Evolutionary conservation across 805 yeast genomes (phyloP).

Genomic region (Yarrowia yakushimensis): DNA sequence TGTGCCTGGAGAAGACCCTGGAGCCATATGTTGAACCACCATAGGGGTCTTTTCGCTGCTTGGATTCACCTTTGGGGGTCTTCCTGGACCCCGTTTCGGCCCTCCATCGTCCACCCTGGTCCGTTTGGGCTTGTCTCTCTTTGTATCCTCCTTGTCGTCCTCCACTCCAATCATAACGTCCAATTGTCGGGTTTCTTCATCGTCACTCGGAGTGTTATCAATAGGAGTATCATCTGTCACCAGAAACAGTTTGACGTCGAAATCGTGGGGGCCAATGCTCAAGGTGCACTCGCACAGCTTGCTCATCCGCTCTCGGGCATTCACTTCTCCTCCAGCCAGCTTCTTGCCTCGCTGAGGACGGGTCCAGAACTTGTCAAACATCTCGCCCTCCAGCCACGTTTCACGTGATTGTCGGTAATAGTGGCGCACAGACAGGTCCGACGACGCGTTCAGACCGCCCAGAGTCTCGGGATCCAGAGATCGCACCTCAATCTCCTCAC

Average conservation of each 20-base stretch:
- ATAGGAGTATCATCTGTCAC: conserved; percentile 63
- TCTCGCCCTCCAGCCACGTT: conserved; percentile 58
- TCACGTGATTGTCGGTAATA: conserved; percentile 54
- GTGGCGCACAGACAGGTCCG: conserved; percentile 21
- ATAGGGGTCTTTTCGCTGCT: neutral
- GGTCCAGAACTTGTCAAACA: conserved; percentile 80
- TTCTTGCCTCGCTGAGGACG: conserved; percentile 58
- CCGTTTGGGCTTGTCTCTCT: neutral
- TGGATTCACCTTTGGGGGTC: neutral
- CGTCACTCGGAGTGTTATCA: conserved; percentile 11
- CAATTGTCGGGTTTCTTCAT: conserved; percentile 8
- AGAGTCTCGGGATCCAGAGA: conserved; percentile 4
- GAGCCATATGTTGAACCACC: neutral
- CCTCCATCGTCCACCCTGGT: neutral
- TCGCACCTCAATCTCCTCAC: conserved; percentile 18
- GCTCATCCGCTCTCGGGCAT: conserved; percentile 82
- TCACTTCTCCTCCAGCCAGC: conserved; percentile 45
- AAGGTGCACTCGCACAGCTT: conserved; percentile 75
- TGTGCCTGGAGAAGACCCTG: neutral
- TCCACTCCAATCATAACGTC: conserved; percentile 14
- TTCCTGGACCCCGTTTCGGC: neutral
- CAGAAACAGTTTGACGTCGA: conserved; percentile 74
- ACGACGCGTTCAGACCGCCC: conserved; percentile 10
- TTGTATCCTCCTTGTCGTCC: neutral
- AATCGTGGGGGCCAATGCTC: conserved; percentile 77